These are phyloP conservation scores for Rhizopus arrhizus DNA, from an alignment of 371 early-diverging fungal genomes.

Conservation along the genomic window DNA sequence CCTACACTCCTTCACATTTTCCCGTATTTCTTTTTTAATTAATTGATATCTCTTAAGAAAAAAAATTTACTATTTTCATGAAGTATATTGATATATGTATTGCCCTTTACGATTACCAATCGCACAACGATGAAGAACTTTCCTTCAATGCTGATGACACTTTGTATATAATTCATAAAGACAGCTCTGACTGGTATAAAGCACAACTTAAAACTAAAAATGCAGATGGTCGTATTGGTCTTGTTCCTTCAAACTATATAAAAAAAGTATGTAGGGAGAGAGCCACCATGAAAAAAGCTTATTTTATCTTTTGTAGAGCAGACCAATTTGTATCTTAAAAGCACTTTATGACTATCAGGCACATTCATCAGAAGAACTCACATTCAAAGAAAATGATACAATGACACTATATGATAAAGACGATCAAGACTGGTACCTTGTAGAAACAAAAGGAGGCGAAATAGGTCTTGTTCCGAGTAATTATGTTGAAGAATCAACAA, in stretches of 20 bases:
- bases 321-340: slow-evolving; percentile 56
- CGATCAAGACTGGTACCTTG: slow-evolving; percentile 81
- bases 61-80: slow-evolving; percentile 23
- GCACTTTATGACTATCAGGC: slow-evolving; percentile 82
- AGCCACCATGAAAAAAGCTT: neutral
- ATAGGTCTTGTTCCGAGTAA: slow-evolving; percentile 77
- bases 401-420: slow-evolving; percentile 71
- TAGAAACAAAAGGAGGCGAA: slow-evolving; percentile 50
- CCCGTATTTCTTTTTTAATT: neutral
- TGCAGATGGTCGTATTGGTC: slow-evolving; percentile 61
- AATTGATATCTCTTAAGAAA: too few relatives aligned
- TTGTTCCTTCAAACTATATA: slow-evolving; percentile 80
- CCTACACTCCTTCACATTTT: slow-evolving; percentile 7
- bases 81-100: slow-evolving; percentile 46
- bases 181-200: slow-evolving; percentile 77
- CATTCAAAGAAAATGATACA: slow-evolving; percentile 73
- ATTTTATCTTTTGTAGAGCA: slow-evolving; percentile 28
- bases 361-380: slow-evolving; percentile 74
- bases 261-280: slow-evolving; percentile 54
- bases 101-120: slow-evolving; percentile 78
- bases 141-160: slow-evolving; percentile 75
- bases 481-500: slow-evolving; percentile 61
- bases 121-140: slow-evolving; percentile 84
- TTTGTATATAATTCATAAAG: slow-evolving; percentile 71
- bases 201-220: slow-evolving; percentile 65